Evolutionary conservation across 208 protist species (phyloP), one percentile per base, ranked within the genome.

Genomic region (Naegleria lovaniensis): DNA sequence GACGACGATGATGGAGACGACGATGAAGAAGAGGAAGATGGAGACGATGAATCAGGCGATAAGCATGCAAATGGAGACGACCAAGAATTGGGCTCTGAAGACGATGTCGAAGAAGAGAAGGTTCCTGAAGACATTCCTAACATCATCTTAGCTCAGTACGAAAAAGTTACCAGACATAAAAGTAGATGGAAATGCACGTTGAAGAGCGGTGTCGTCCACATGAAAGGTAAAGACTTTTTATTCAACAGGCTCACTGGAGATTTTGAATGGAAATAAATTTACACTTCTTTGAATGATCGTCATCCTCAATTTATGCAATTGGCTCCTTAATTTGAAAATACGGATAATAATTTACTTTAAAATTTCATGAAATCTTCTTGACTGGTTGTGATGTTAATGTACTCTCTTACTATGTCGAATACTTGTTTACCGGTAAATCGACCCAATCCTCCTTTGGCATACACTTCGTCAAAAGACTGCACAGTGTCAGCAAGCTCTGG

Each of bases 391-490:
- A 79, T 33, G 7, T 85, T 43, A 11, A 43, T 29, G 25, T 93
- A 92, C 58, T 93, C 83, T 40, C 7, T 25, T 41, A 94, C 91
- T 11, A 94, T 93, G 29, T 85, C 88, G 91, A 94, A 94, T 51
- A 94, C 83, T 90, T 95, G 90, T 43, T 51, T n/a, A 22, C 94
- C 94, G 7, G 93, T 91, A 59, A 95, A 95, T 85, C 94, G 90
- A 7, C 94, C 94, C 11, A 95, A 88, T 0, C 48, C 39, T 43
- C 94, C 94, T 22, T 55, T 39, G 0, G 40, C 67, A 25, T 29
- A 25, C 22, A 94, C 92, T 41, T 52, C 67, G 91, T 94, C 92
- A 29, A 52, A 88, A 5, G 91, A 85, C 9, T 1, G 13, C 29
- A 22, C 67, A 36, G 76, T 33, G 5, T 83, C 52, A 52, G 11